Evolutionary conservation across 192 early-diverging fungal genomes (phyloP), one percentile per base, ranked within the genome.

Genomic region (Backusella parvicylindrica): DNA sequence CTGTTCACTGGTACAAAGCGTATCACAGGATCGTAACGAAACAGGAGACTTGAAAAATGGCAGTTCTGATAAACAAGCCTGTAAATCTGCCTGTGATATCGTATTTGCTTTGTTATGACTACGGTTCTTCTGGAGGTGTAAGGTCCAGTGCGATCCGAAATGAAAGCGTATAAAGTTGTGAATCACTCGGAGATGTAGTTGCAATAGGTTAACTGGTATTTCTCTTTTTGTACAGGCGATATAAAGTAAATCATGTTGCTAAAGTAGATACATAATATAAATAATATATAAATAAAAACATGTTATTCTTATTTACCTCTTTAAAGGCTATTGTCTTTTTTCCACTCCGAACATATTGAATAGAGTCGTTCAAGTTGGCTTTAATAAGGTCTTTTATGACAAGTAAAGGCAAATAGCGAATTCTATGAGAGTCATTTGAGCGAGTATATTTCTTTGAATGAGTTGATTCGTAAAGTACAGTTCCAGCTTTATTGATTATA

Each of bases 361-460:
- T 71, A 30, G 23, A 38, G 26, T 73, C 65, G 23, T 74, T 40
- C 8, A 74, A 31, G 9, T 81, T 73, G 38, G 75, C 68, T 37
- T 73, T 73, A 38, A 81, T 77, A 21, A 81, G 32, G 75, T 81
- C 79, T 23, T 81, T 81, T 12, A 77, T 70, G 30, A 81, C 50
- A 21, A 81, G 37, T 4, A 81, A 47, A 21, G 79, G 75, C 16
- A 81, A 33, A 31, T 73, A 81, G 4, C 75, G 75, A 40, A 81
- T 77, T n/a, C 60, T 53, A 38, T 53, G 56, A 6, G 74, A 74
- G 36, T 18, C 38, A 6, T 7, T 7, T n/a, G 56, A n/a, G 21
- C 13, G 30, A 11, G 31, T 64, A n/a, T 71, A 31, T 66, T 67
- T 47, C 28, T 47, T 70, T 1, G 26, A 18, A 30, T 16, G 49